A percentile compares a stretch with the other conserved stretches of the same genome.
Conservation (phyloP, 202 grass and related monocot species). For the Saccharum hybrid region DNA sequence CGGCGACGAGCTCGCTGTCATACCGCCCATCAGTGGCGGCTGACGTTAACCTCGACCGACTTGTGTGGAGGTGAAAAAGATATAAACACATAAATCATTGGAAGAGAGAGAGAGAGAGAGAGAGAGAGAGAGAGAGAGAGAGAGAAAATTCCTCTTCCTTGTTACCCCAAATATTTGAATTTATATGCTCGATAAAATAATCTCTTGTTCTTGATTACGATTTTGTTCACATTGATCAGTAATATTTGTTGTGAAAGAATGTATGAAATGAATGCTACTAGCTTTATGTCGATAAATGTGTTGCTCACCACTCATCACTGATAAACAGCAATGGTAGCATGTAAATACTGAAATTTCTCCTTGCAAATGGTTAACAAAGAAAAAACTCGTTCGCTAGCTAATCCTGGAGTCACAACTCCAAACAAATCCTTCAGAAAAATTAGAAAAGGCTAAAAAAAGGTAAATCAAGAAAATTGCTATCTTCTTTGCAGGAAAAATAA, state of each 20-base stretch:
- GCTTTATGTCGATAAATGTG: too few relatives aligned
- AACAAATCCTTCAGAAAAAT: neutral
- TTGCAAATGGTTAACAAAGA: neutral
- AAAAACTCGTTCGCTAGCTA: neutral
- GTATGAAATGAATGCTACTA: neutral
- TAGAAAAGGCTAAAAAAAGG: neutral
- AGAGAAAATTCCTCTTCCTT: neutral
- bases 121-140: neutral
- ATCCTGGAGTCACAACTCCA: neutral
- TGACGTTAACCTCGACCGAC: conserved; percentile 25
- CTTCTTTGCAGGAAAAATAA: too few relatives aligned
- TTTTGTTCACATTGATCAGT: neutral
- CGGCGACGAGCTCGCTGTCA: conserved; percentile 83
- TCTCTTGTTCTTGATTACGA: neutral
- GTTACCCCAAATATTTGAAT: neutral
- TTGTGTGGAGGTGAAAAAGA: neutral
- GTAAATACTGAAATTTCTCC: neutral
- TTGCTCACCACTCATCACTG: neutral
- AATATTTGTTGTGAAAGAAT: neutral
- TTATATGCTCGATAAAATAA: neutral
- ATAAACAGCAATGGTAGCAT: too few relatives aligned
- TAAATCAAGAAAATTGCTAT: too few relatives aligned
- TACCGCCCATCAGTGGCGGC: conserved; percentile 87
- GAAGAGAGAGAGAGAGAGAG: neutral
- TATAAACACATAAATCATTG: neutral